Base-by-base conservation (phyloP, 306 rosid species). In the Amphicarpaea edgeworthii region DNA sequence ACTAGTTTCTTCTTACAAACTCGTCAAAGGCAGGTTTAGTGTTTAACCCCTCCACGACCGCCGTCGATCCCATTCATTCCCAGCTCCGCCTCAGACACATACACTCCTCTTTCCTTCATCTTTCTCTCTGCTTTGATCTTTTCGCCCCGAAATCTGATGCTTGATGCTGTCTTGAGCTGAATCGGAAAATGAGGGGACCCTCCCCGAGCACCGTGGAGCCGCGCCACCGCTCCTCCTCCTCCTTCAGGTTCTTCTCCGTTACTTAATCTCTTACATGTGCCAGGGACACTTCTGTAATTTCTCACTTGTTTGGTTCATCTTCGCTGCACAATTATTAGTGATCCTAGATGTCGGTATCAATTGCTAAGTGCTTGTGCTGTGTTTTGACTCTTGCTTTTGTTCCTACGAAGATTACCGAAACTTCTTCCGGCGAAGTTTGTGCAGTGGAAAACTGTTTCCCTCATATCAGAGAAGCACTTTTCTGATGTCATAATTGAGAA, bases 201-300 rank as follows among this genome's bases (percentile, higher is more conserved):
- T 82, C 92, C 42, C 87, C 87, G 0, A 85, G 73, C 78, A 63
- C 77, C 70, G 73, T 85, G 8, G 98, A 95, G 87, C 97, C 90
- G 14, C 86, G 97, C 6, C 85, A 75, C 79, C 98, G 97, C 20
- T 81, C 84, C 47, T 87, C 93, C 11, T 72, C 90, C 82, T 86
- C 91, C 6, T 32, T 76, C 17, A 87, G 70, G 98, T 92, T 17
- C 42, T 79, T 70, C 28, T 10, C 60, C 68, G 46, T 21, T 7
- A 21, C 24, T 63, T 4, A 30, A 30, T 30, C 37, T 3, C 10
- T 38, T 38, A 7, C 8, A 38, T 7, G 11, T 38, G 10, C 0
- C 10, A 38, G 42, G 42, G 42, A 7, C 8, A 2, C 15, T 12
- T 43, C 12, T 43, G n/a, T 43, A 10, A 53, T 53, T 8, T 3